These are phyloP conservation scores for Saxophila tyrrhenica DNA, from an alignment of 495 filamentous ascomycete genomes.

Conservation along the genomic window DNA sequence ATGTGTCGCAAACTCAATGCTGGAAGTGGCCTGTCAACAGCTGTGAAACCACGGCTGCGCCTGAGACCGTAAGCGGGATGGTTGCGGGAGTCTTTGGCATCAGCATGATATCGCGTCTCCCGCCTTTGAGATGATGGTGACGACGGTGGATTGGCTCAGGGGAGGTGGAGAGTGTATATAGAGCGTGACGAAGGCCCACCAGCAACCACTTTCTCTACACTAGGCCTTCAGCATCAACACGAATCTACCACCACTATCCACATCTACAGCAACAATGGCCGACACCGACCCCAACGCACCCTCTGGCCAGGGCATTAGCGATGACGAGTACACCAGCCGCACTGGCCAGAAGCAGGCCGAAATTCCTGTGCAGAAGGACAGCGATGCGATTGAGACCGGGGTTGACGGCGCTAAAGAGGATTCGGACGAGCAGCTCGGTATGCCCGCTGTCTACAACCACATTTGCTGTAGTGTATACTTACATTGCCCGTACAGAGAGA, in stretches of 20 bases:
- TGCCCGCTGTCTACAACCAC: constrained; percentile 8
- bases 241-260: not conserved
- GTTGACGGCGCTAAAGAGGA: constrained; percentile 42
- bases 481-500: constrained; percentile 24
- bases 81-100: not conserved
- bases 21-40: too few relatives aligned
- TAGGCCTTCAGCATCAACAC: too few relatives aligned
- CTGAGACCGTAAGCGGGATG: not conserved
- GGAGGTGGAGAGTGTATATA: too few relatives aligned
- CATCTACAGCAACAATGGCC: not conserved
- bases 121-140: too few relatives aligned
- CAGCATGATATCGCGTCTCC: not conserved
- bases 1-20: not conserved
- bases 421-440: constrained; percentile 42
- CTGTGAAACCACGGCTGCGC: not conserved
- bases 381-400: constrained; percentile 38
- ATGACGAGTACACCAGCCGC: constrained; percentile 34
- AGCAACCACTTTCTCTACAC: too few relatives aligned
- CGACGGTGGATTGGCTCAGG: not conserved
- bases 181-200: too few relatives aligned
- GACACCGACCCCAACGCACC: not conserved
- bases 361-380: constrained; percentile 45
- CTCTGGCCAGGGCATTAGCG: constrained; percentile 15
- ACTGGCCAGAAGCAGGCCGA: constrained; percentile 32
- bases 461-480: not conserved